Base-by-base conservation (phyloP, 768 basidiomycete species). In the Suillus bovinus region DNA sequence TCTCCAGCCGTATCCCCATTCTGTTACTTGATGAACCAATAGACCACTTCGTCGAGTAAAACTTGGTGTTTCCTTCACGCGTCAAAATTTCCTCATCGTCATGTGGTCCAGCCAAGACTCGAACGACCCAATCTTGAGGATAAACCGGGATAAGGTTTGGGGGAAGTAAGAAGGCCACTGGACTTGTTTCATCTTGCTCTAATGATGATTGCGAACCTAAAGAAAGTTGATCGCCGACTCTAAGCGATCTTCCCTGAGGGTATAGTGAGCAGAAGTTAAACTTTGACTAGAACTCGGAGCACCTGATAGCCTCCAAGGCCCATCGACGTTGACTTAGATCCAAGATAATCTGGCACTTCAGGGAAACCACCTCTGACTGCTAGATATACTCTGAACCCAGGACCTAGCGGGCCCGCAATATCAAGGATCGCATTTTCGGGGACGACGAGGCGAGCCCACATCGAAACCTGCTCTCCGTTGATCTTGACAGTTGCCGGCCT, bases 291-390 rank as follows among this genome's bases (percentile, higher is more conserved):
- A 22, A 16, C 2, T 13, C 20, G 27, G 60, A 75, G 55, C 49
- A 80, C 84, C 71, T 86, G 86, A 68, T 84, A 86, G 3, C 86
- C 85, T 47, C 86, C 86, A 13, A 86, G 65, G 16, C 84, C 82
- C 79, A 86, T 79, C 1, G 84, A 86, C 24, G 88, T 87, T 5
- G 86, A 84, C 72, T 89, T 89, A 0, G 86, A 86, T 4, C 83
- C 86, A 2, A 89, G 75, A 68, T 86, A 89, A 5, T 61, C 5
- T 38, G 85, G 82, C 2, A 87, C 74, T 17, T 76, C 76, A 0
- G 87, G 87, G 63, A 90, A 82, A 0, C 88, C 88, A 3, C 86
- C 88, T 39, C 77, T 76, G 27, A 89, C 69, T 14, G 82, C 80
- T 36, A 90, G 63, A 64, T 90, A 89, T 3, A 72, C 72, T 53